Percentiles rank a stretch among this genome's conserved stretches.
phyloP scores from a whole-genome alignment of 2,329 filamentous ascomycete species.

The Reticulascus tulasneorum region DNA sequence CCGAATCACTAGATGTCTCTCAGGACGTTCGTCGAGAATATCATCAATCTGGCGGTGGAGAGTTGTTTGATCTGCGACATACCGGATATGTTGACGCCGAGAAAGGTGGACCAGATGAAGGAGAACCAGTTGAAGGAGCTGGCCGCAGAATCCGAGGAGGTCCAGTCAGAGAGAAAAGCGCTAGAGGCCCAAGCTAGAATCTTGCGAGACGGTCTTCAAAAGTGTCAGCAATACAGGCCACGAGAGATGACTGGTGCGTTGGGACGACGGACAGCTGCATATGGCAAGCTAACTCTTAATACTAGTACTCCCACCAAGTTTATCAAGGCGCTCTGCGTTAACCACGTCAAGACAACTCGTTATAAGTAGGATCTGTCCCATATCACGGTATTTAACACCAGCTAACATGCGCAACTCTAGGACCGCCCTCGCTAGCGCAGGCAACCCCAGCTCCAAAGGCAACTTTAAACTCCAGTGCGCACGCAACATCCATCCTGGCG shows the following conservation, averaged over 20 bases:
- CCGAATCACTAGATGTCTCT: constrained; percentile 31
- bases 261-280: too few relatives aligned
- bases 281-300: too few relatives aligned
- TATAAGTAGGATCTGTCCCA: too few relatives aligned
- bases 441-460: too few relatives aligned
- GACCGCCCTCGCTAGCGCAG: too few relatives aligned
- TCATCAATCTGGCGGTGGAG: constrained; percentile 44
- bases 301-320: too few relatives aligned
- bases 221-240: constrained; percentile 16
- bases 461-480: too few relatives aligned
- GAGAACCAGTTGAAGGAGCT: constrained; percentile 23
- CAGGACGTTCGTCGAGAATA: constrained; percentile 41
- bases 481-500: too few relatives aligned
- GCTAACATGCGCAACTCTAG: too few relatives aligned
- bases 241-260: not conserved
- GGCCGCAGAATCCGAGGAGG: constrained; percentile 26
- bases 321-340: too few relatives aligned
- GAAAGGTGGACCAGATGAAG: constrained; percentile 28
- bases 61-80: constrained; percentile 41
- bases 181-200: constrained; percentile 12
- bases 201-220: constrained; percentile 14
- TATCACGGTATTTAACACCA: too few relatives aligned
- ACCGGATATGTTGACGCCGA: constrained; percentile 34
- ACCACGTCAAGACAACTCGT: too few relatives aligned
- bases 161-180: constrained; percentile 8